Evolutionary conservation across 2,329 filamentous ascomycete species (phyloP).

Genomic region (Colletotrichum lini): DNA sequence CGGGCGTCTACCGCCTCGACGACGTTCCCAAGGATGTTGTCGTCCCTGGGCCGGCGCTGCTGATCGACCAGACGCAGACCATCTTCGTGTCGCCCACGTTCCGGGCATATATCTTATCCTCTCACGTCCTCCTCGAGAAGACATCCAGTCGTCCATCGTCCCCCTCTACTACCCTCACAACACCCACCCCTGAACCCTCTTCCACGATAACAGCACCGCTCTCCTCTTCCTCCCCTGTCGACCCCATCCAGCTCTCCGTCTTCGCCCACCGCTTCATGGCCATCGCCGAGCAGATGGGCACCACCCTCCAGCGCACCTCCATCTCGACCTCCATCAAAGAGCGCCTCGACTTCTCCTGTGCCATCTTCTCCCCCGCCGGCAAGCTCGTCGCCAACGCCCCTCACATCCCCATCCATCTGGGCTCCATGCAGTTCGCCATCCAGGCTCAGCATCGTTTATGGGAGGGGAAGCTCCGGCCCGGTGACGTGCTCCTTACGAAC

Average conservation of each 20-base stretch:
- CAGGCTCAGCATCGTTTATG: slow-evolving; percentile 54
- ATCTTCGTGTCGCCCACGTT: slow-evolving; percentile 49
- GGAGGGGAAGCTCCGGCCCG: slow-evolving; percentile 51
- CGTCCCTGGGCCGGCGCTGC: slow-evolving; percentile 51
- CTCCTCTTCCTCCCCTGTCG: slow-evolving; percentile 47
- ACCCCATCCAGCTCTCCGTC: slow-evolving; percentile 68
- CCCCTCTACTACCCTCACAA: background rate
- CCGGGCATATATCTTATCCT: slow-evolving; percentile 48
- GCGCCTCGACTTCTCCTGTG: slow-evolving; percentile 60
- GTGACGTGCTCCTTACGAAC: slow-evolving; percentile 58
- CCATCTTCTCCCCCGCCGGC: slow-evolving; percentile 58
- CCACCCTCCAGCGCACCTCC: slow-evolving; percentile 68
- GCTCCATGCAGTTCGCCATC: slow-evolving; percentile 59
- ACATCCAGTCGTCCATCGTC: background rate
- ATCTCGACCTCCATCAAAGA: slow-evolving; percentile 65
- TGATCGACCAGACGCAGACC: slow-evolving; percentile 51
- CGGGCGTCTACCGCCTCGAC: slow-evolving; percentile 48
- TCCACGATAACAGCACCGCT: background rate
- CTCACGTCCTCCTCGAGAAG: slow-evolving; percentile 51
- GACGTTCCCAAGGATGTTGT: slow-evolving; percentile 43
- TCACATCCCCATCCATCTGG: slow-evolving; percentile 59
- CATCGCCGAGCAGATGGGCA: slow-evolving; percentile 72
- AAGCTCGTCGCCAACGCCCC: slow-evolving; percentile 59
- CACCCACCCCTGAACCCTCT: background rate
- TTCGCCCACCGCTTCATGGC: slow-evolving; percentile 72